These are phyloP conservation scores for Tuber indicum DNA, from an alignment of 495 filamentous ascomycete genomes.

Conservation along the genomic window DNA sequence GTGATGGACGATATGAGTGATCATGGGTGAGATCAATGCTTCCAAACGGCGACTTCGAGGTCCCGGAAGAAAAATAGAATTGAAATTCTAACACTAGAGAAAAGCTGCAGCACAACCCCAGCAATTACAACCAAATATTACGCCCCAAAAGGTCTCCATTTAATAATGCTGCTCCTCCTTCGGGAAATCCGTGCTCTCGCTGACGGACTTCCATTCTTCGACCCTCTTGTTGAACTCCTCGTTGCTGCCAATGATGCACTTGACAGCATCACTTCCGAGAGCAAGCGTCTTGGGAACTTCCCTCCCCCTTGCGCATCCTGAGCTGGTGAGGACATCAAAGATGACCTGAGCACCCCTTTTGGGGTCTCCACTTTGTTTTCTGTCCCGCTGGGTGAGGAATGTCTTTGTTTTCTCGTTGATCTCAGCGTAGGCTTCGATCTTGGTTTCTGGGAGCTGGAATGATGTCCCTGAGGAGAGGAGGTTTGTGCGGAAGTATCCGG, in stretches of 20 bases:
- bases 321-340: slow-evolving; percentile 44
- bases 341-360: slow-evolving; percentile 41
- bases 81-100: neutral
- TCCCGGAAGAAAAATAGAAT: neutral
- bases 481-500: slow-evolving; percentile 50
- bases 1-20: neutral
- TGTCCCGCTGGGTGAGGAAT: slow-evolving; percentile 15
- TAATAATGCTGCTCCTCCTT: slow-evolving; percentile 13
- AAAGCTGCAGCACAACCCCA: neutral
- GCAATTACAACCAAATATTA: neutral
- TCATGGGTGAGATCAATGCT: neutral
- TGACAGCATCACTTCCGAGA: slow-evolving; percentile 45
- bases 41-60: neutral
- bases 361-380: slow-evolving; percentile 46
- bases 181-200: slow-evolving; percentile 25
- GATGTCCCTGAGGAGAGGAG: slow-evolving; percentile 33
- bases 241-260: slow-evolving; percentile 40
- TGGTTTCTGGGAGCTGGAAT: slow-evolving; percentile 22
- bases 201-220: slow-evolving; percentile 42
- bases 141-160: neutral
- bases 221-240: slow-evolving; percentile 41
- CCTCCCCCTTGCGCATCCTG: slow-evolving; percentile 39
- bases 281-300: slow-evolving; percentile 39
- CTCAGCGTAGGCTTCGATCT: slow-evolving; percentile 35
- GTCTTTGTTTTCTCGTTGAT: slow-evolving; percentile 14